Evolutionary conservation across 2,329 filamentous ascomycete species (phyloP).

Genomic region (Fusarium euwallaceae): DNA sequence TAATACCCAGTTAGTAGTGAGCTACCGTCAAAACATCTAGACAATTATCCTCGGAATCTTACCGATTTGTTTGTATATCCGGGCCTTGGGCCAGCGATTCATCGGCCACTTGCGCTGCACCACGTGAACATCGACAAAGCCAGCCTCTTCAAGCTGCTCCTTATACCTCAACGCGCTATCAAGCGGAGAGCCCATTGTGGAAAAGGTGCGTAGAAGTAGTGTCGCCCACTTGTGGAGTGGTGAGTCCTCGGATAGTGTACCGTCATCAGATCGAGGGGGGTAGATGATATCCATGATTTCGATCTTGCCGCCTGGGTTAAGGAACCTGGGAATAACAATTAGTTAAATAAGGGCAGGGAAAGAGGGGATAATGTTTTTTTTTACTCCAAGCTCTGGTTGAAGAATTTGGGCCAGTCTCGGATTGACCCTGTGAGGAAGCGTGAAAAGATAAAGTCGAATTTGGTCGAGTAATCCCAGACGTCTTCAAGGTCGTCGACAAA

Average conservation of each 20-base stretch:
- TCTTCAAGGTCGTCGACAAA: slow-evolving; percentile 30
- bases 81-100: slow-evolving; percentile 22
- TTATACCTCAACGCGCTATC: slow-evolving; percentile 21
- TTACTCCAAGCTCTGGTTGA: slow-evolving; percentile 17
- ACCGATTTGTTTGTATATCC: slow-evolving; percentile 37
- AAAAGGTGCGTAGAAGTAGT: slow-evolving; percentile 5
- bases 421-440: slow-evolving; percentile 32
- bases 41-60: neutral
- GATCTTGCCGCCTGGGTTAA: slow-evolving; percentile 14
- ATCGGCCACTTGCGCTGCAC: slow-evolving; percentile 27
- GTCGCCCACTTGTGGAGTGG: slow-evolving; percentile 19
- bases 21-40: neutral
- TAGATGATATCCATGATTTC: slow-evolving; percentile 35
- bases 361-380: neutral
- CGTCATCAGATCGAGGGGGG: slow-evolving; percentile 22
- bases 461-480: slow-evolving; percentile 14
- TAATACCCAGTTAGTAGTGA: neutral
- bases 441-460: slow-evolving; percentile 30
- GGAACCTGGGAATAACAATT: neutral
- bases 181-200: neutral
- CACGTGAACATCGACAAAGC: slow-evolving; percentile 8
- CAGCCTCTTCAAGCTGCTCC: slow-evolving; percentile 17
- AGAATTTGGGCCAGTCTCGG: slow-evolving; percentile 32
- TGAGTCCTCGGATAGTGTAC: neutral
- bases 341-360: neutral